These are phyloP conservation scores for Botryotinia calthae DNA, from an alignment of 2,329 filamentous ascomycete species.

Conservation along the genomic window DNA sequence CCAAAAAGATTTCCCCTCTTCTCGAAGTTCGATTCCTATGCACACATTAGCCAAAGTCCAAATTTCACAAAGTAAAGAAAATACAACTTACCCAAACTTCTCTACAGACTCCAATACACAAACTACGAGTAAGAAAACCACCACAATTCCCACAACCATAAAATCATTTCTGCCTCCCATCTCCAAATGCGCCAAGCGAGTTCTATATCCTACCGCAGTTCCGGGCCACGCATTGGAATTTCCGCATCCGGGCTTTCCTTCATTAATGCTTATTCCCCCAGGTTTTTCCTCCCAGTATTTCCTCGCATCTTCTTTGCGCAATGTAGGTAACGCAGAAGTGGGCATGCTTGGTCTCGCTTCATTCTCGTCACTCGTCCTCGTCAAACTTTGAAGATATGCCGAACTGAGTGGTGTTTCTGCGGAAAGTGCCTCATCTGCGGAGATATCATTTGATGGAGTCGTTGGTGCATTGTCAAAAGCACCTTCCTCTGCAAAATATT, in stretches of 20 bases:
- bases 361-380: constrained; percentile 13
- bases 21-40: neutral
- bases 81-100: constrained; percentile 14
- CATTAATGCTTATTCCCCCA: neutral
- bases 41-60: neutral
- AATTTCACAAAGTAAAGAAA: neutral
- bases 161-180: constrained; percentile 29
- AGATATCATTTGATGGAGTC: constrained; percentile 26
- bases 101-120: constrained; percentile 28
- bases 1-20: constrained; percentile 29
- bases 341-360: constrained; percentile 28
- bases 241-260: constrained; percentile 4
- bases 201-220: constrained; percentile 13
- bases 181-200: constrained; percentile 18
- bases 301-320: constrained; percentile 30
- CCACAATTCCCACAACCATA: constrained; percentile 35
- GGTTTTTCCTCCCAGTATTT: constrained; percentile 29
- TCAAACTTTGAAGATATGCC: constrained; percentile 32
- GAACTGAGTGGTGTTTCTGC: constrained; percentile 28
- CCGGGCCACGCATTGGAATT: constrained; percentile 13
- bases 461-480: constrained; percentile 33
- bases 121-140: constrained; percentile 32
- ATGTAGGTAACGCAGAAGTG: constrained; percentile 27
- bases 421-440: constrained; percentile 30
- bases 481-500: constrained; percentile 18